Conservation (phyloP, 1,284 basidiomycete species). For the Pseudozyma hubeiensis region DNA sequence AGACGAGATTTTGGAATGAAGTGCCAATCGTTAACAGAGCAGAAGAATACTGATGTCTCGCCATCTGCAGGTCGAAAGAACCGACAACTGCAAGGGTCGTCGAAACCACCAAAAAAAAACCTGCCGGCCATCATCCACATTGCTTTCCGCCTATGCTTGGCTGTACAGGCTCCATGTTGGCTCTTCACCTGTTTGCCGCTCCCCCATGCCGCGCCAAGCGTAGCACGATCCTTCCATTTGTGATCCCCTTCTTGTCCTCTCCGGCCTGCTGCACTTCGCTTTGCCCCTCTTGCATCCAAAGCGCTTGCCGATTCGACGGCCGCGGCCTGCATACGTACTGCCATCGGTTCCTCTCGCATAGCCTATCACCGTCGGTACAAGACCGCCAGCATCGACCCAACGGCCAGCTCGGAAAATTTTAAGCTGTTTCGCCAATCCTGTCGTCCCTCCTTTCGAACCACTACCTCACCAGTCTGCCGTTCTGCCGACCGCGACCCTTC, state of each 20-base stretch:
- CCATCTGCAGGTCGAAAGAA: background rate
- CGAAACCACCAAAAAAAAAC: conserved; percentile 7
- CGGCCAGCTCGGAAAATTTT: too few species aligned
- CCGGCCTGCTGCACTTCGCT: background rate
- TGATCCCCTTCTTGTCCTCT: too few species aligned
- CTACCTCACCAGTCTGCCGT: conserved; percentile 37
- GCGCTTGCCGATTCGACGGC: background rate
- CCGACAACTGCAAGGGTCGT: conserved; percentile 37
- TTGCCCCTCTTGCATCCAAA: background rate
- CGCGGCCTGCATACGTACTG: background rate
- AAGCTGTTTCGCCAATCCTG: background rate
- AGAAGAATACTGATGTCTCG: background rate
- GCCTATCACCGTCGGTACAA: conserved; percentile 3
- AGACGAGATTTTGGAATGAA: background rate
- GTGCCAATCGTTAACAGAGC: background rate
- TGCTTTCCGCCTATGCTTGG: too few species aligned
- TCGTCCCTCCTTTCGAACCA: background rate
- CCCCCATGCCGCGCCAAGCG: too few species aligned
- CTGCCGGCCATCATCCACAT: background rate
- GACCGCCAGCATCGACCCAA: too few species aligned
- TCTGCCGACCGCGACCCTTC: conserved; percentile 2
- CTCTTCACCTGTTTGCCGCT: too few species aligned
- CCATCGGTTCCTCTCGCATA: conserved; percentile 18
- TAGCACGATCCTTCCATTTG: too few species aligned
- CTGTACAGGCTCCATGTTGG: too few species aligned